phyloP scores from a whole-genome alignment of 139 green algal species.

The Volvox reticuliferus region DNA sequence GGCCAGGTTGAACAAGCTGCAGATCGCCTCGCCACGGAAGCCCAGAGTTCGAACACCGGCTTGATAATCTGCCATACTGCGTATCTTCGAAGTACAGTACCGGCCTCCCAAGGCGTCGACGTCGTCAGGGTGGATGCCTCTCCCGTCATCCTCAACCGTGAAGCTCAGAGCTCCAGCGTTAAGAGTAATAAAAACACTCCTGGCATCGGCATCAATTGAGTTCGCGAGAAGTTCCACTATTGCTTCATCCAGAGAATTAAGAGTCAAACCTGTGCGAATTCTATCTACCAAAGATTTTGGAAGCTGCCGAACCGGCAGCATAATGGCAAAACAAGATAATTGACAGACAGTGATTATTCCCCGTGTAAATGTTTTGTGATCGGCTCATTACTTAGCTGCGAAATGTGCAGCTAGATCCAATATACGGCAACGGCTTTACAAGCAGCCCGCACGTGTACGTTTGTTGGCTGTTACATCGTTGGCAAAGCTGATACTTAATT shows the following conservation, averaged over 20 bases:
- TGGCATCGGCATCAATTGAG: constrained; percentile 60
- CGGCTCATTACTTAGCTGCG: no score
- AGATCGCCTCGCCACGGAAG: constrained; percentile 71
- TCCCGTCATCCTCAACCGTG: constrained; percentile 67
- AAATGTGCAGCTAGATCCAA: not conserved
- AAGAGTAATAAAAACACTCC: constrained; percentile 55
- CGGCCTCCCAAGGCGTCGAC: constrained; percentile 45
- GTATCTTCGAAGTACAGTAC: constrained; percentile 57
- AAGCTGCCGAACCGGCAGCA: not conserved
- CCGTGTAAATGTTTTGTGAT: no score
- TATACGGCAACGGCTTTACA: not conserved
- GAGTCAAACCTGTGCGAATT: constrained; percentile 36
- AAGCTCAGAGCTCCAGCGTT: constrained; percentile 22
- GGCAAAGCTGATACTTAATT: not conserved
- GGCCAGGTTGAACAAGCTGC: constrained; percentile 43
- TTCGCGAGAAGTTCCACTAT: constrained; percentile 67
- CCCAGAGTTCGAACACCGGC: constrained; percentile 53
- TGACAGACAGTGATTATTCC: no score
- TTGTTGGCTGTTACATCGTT: not conserved
- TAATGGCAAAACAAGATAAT: not conserved
- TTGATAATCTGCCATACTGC: not conserved
- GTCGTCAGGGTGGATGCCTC: constrained; percentile 45
- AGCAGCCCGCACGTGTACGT: not conserved
- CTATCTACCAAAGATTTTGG: not conserved
- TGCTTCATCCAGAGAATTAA: constrained; percentile 46